Evolutionary conservation across 805 yeast genomes (phyloP).

Genomic region (Vanderwaltozyma polyspora): DNA sequence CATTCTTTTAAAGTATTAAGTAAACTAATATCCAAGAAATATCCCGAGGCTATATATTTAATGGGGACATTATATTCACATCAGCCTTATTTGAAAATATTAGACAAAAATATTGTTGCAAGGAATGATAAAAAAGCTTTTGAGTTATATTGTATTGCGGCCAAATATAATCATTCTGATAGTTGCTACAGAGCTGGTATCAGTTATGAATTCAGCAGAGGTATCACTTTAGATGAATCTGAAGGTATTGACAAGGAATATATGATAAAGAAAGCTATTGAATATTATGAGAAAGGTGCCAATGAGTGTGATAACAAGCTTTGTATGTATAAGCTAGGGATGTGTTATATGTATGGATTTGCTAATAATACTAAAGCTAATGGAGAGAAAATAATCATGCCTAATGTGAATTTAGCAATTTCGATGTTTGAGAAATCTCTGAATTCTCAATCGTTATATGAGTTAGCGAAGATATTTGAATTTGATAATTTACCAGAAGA

Average conservation of each 20-base stretch:
- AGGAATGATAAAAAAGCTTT: conserved; percentile 52
- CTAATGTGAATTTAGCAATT: conserved; percentile 25
- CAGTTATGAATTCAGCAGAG: conserved; percentile 43
- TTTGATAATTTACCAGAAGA: conserved; percentile 27
- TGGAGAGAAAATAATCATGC: conserved; percentile 1
- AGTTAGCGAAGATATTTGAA: conserved; percentile 46
- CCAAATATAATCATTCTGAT: conserved; percentile 43
- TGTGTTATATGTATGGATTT: conserved; percentile 45
- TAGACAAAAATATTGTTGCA: conserved; percentile 37
- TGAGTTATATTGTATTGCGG: conserved; percentile 48
- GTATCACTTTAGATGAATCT: conserved; percentile 35
- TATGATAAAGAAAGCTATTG: conserved; percentile 30
- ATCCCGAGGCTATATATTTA: conserved; percentile 44
- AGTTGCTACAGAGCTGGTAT: conserved; percentile 63
- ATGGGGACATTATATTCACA: conserved; percentile 54
- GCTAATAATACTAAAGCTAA: conserved; percentile 21
- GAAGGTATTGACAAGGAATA: neutral
- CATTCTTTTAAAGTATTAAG: conserved; percentile 52
- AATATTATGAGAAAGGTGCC: conserved; percentile 51
- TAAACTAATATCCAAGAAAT: conserved; percentile 39
- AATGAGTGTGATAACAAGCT: conserved; percentile 43
- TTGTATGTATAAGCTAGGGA: conserved; percentile 67
- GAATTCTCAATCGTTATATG: conserved; percentile 43
- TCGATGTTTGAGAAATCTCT: conserved; percentile 44
- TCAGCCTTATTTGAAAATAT: conserved; percentile 34